Evolutionary conservation across 2,329 filamentous ascomycete species (phyloP), one percentile per base, ranked within the genome.

Genomic region (Hymenoscyphus fraxineus): DNA sequence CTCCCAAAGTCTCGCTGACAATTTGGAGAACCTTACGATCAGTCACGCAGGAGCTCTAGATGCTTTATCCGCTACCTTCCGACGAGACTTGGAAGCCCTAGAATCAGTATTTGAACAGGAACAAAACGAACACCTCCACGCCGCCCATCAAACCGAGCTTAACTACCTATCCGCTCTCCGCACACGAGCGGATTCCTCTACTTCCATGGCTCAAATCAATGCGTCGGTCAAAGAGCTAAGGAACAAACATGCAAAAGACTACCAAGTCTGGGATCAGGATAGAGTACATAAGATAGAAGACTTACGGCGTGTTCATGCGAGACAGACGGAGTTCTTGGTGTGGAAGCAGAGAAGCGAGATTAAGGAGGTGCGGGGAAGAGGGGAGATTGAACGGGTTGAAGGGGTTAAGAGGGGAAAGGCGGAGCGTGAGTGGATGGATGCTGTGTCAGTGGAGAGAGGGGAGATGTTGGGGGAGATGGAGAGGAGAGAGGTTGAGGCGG

Each of bases 391-490:
- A 40, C 70, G 72, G 56, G 69, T 67, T 2, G 77, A 77, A 15
- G 73, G 79, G 60, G 67, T 61, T 40, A 74, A 69, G 61, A 77
- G 75, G 59, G 76, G 76, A 58, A 69, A 68, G 6, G 81, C 80
- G 0, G 82, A 85, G 75, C 72, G 76, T 64, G 76, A 73, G 63
- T 86, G 84, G 83, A 72, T 80, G 31, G 73, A 75, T 41, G 76
- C 78, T 54, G 79, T 84, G 3, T 67, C 79, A 5, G 71, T 58
- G 73, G 65, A 6, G 78, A 78, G 38, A 73, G 77, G 71, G 73
- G 77, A 2, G 82, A 84, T 41, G 10, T 60, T 60, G 38, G 35
- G 15, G 16, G 58, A 47, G 12, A 47, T 58, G 9, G 6, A 19
- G 54, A 32, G 22, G 7, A 12, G 31, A 13, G 54, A 56, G 54